Evolutionary conservation across 2,329 filamentous ascomycete genomes (phyloP).

Genomic region (Aspergillus fischeri): DNA sequence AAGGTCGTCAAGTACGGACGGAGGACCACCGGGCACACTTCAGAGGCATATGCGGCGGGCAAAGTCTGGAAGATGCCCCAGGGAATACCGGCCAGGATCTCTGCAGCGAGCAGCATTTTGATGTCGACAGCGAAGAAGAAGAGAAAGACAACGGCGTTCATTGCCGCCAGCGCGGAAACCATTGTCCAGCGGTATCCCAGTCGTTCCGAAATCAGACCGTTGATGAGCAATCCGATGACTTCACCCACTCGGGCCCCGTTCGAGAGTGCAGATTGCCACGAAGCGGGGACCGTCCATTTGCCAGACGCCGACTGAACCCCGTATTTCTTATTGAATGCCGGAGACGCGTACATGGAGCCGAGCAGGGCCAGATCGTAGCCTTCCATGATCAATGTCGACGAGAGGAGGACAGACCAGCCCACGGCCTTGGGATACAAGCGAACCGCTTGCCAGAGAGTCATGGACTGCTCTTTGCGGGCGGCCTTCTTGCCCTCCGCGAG

Average conservation of each 20-base stretch:
- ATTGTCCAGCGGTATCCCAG: constrained; percentile 28
- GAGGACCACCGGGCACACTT: constrained; percentile 37
- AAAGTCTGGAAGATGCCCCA: constrained; percentile 47
- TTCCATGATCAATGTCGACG: constrained; percentile 39
- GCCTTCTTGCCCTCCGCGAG: constrained; percentile 23
- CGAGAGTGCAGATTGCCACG: constrained; percentile 30
- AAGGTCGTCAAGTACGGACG: constrained; percentile 39
- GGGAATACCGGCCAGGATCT: constrained; percentile 46
- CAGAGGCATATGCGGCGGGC: constrained; percentile 39
- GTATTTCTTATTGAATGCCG: constrained; percentile 29
- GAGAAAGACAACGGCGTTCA: constrained; percentile 43
- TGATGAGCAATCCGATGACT: constrained; percentile 26
- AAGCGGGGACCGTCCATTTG: constrained; percentile 23
- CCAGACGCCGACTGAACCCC: constrained; percentile 18
- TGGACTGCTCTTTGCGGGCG: constrained; percentile 31
- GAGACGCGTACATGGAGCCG: constrained; percentile 29
- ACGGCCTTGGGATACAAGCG: constrained; percentile 33
- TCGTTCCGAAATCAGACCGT: constrained; percentile 25
- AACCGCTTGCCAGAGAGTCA: constrained; percentile 31
- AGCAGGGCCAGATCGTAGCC: constrained; percentile 39
- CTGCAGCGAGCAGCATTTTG: constrained; percentile 40
- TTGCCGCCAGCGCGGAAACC: constrained; percentile 33
- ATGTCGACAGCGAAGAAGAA: constrained; percentile 46
- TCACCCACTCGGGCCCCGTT: constrained; percentile 20
- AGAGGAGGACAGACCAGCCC: constrained; percentile 35